Conservation (phyloP, 768 basidiomycete genomes). For the Boletus rubroflammeus region DNA sequence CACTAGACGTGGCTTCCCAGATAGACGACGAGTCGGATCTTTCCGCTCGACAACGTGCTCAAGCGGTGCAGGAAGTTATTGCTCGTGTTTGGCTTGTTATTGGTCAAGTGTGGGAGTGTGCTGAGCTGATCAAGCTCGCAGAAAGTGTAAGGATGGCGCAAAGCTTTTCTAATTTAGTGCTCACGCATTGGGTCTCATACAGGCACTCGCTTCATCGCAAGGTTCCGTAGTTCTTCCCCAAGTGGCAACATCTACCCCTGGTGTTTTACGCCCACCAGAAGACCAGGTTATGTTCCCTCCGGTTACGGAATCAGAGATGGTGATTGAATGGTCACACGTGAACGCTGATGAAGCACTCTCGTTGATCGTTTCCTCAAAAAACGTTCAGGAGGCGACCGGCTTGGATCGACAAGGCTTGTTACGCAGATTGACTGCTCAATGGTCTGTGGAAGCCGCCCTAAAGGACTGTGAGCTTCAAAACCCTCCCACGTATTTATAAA, state of each 20-base stretch:
- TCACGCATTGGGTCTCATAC: slow-evolving; percentile 10
- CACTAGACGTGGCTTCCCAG: slow-evolving; percentile 55
- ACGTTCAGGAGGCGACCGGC: slow-evolving; percentile 61
- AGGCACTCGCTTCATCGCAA: slow-evolving; percentile 48
- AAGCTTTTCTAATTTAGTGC: slow-evolving; percentile 11
- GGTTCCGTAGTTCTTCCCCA: slow-evolving; percentile 37
- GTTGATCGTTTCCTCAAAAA: slow-evolving; percentile 49
- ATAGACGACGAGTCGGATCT: slow-evolving; percentile 39
- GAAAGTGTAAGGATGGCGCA: slow-evolving; percentile 46
- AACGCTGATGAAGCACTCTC: slow-evolving; percentile 52
- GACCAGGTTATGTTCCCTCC: slow-evolving; percentile 42
- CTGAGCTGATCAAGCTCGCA: slow-evolving; percentile 49
- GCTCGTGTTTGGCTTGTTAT: slow-evolving; percentile 64
- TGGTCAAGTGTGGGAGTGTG: slow-evolving; percentile 66
- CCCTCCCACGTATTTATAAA: slow-evolving; percentile 10
- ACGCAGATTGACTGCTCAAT: slow-evolving; percentile 52
- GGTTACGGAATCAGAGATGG: slow-evolving; percentile 19
- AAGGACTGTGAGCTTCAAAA: slow-evolving; percentile 59
- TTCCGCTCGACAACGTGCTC: slow-evolving; percentile 41
- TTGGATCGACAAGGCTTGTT: slow-evolving; percentile 55
- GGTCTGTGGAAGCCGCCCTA: slow-evolving; percentile 75
- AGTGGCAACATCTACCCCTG: slow-evolving; percentile 34
- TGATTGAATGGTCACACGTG: slow-evolving; percentile 37
- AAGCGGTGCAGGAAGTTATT: slow-evolving; percentile 60
- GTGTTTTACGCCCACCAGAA: slow-evolving; percentile 43